Percentiles rank a stretch among this genome's conserved stretches.
Evolutionary conservation across 768 basidiomycete genomes (phyloP).

Genomic region (Pilatotrama ljubarskyi): DNA sequence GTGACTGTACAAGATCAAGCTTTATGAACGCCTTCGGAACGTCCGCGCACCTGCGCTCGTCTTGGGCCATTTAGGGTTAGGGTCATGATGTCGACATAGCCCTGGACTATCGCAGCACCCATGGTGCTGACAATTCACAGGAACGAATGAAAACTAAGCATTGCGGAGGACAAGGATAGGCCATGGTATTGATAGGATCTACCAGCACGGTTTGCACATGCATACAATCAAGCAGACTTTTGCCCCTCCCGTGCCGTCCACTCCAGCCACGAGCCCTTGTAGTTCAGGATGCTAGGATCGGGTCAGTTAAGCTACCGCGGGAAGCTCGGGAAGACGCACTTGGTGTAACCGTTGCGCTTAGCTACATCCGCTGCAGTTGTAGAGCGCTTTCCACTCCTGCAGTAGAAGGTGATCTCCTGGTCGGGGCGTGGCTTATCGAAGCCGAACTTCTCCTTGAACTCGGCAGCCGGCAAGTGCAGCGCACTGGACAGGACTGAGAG

Average conservation of each 20-base stretch:
- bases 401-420: slow-evolving; percentile 88
- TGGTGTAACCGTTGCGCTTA: slow-evolving; percentile 75
- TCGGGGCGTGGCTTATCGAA: slow-evolving; percentile 70
- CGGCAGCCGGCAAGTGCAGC: slow-evolving; percentile 53
- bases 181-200: not conserved
- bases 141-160: too few relatives aligned
- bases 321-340: slow-evolving; percentile 49
- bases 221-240: not conserved
- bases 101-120: not conserved
- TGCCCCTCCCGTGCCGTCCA: slow-evolving; percentile 42
- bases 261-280: slow-evolving; percentile 55
- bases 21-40: not conserved
- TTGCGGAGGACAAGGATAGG: too few relatives aligned
- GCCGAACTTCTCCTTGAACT: slow-evolving; percentile 64
- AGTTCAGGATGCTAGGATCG: slow-evolving; percentile 44
- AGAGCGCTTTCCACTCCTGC: slow-evolving; percentile 84
- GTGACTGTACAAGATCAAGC: not conserved
- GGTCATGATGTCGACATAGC: not conserved
- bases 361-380: slow-evolving; percentile 81
- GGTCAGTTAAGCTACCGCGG: not conserved
- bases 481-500: slow-evolving; percentile 74
- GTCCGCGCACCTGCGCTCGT: not conserved
- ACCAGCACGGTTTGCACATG: not conserved
- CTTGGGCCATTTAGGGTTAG: not conserved
- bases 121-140: not conserved